These are phyloP conservation scores for Phytophthora colocasiae DNA, from an alignment of 352 stramenopile species.

Conservation along the genomic window DNA sequence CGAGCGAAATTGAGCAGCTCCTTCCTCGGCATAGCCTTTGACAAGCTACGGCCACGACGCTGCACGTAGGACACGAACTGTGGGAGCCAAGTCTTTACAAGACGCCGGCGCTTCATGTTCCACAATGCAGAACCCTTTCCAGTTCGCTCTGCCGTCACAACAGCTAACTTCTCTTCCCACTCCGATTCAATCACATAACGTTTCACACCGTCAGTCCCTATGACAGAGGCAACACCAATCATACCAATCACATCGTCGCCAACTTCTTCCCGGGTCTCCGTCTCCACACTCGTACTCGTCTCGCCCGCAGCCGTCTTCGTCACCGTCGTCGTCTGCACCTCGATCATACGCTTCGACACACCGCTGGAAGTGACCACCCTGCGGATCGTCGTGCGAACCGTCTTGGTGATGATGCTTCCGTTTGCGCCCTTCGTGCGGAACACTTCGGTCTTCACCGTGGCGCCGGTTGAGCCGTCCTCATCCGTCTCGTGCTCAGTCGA, in stretches of 20 bases:
- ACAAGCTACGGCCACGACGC: slow-evolving; percentile 34
- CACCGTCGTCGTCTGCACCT: slow-evolving; percentile 36
- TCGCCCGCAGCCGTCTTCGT: slow-evolving; percentile 29
- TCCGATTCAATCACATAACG: not conserved
- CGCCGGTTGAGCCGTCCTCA: slow-evolving; percentile 22
- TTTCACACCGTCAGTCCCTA: slow-evolving; percentile 23
- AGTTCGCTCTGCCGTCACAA: slow-evolving; percentile 16
- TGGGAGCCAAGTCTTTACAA: slow-evolving; percentile 40
- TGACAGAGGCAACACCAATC: slow-evolving; percentile 17
- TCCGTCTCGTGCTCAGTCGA: slow-evolving; percentile 27
- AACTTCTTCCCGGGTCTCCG: slow-evolving; percentile 18
- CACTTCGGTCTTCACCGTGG: slow-evolving; percentile 37
- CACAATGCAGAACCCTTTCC: slow-evolving; percentile 34
- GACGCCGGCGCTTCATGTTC: slow-evolving; percentile 34
- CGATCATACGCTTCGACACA: slow-evolving; percentile 33
- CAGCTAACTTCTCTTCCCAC: slow-evolving; percentile 19
- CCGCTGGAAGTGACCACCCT: slow-evolving; percentile 29
- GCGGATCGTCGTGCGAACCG: slow-evolving; percentile 37
- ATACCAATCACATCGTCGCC: slow-evolving; percentile 1
- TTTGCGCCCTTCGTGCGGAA: slow-evolving; percentile 28
- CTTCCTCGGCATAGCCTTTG: slow-evolving; percentile 36
- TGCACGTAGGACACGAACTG: slow-evolving; percentile 45
- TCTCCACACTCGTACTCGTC: slow-evolving; percentile 29
- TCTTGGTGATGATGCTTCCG: slow-evolving; percentile 37
- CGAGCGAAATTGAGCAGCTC: slow-evolving; percentile 42